Evolutionary conservation across 331 rosid genomes (phyloP).

Genomic region (Rhamnella rubrinervis): DNA sequence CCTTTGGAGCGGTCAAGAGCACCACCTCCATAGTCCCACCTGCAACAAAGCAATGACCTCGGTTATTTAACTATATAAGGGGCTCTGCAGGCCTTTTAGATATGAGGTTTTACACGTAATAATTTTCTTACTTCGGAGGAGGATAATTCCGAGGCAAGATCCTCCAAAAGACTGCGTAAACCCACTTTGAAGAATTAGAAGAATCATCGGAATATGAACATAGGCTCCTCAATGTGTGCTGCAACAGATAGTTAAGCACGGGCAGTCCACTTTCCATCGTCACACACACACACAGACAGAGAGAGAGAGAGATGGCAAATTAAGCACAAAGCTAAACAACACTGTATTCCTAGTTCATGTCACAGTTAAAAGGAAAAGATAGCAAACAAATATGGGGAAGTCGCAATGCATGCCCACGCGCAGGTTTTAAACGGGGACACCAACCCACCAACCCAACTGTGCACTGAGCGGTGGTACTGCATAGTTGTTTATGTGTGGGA

Average conservation of each 20-base stretch:
- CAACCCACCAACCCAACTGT: constrained; percentile 24
- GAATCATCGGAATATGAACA: constrained; percentile 56
- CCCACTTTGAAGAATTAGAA: constrained; percentile 74
- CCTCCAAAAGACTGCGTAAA: constrained; percentile 84
- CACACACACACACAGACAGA: constrained; percentile 2
- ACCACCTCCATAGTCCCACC: constrained; percentile 90
- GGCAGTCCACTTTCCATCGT: constrained; percentile 73
- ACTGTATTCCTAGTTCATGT: constrained; percentile 1
- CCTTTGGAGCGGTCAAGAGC: constrained; percentile 81
- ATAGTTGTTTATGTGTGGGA: constrained; percentile 47
- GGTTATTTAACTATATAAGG: neutral
- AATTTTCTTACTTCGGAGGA: constrained; percentile 69
- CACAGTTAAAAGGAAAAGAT: constrained; percentile 12
- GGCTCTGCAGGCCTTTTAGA: neutral
- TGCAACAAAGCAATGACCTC: constrained; percentile 27
- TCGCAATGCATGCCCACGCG: constrained; percentile 24
- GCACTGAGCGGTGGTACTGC: constrained; percentile 18
- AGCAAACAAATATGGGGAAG: neutral
- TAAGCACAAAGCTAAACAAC: neutral
- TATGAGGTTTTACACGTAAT: neutral
- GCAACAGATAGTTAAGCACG: constrained; percentile 70
- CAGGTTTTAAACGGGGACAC: constrained; percentile 24
- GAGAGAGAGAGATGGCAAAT: constrained; percentile 9
- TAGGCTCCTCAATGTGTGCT: constrained; percentile 61
- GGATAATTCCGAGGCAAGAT: constrained; percentile 80